These are phyloP conservation scores for Ceratocystis harringtonii DNA, from an alignment of 2,329 filamentous ascomycete genomes.

Conservation along the genomic window DNA sequence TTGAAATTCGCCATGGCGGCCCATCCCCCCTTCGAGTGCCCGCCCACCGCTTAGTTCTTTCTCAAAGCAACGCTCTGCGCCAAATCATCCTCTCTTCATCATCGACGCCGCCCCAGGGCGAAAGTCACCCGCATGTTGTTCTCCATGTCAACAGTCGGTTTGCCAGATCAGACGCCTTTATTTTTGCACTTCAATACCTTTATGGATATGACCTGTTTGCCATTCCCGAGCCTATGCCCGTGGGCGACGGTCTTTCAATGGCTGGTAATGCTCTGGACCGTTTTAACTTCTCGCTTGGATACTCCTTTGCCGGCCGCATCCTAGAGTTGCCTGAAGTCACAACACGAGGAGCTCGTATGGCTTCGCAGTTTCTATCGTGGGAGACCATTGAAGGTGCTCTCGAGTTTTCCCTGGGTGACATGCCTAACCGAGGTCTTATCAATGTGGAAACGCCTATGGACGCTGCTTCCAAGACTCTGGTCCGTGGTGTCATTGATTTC, in stretches of 20 bases:
- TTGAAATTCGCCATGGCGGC: conserved; percentile 30
- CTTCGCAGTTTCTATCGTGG: conserved; percentile 44
- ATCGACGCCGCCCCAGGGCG: conserved; percentile 20
- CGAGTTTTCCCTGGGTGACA: conserved; percentile 36
- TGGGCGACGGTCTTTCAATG: conserved; percentile 24
- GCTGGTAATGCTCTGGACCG: conserved; percentile 30
- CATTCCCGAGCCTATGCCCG: conserved; percentile 23
- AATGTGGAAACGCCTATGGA: conserved; percentile 31
- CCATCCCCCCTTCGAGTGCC: conserved; percentile 29
- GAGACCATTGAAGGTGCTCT: conserved; percentile 46
- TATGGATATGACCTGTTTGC: conserved; percentile 39
- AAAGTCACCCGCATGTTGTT: conserved; percentile 25
- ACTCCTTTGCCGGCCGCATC: conserved; percentile 46
- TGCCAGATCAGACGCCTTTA: conserved; percentile 41
- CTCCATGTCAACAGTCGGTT: conserved; percentile 38
- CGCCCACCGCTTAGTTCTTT: conserved; percentile 41
- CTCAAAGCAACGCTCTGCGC: conserved; percentile 32
- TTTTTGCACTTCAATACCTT: conserved; percentile 40
- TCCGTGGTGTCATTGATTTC: conserved; percentile 43
- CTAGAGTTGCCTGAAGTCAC: conserved; percentile 41
- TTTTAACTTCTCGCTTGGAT: conserved; percentile 45
- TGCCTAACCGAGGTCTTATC: conserved; percentile 16
- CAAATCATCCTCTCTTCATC: conserved; percentile 23
- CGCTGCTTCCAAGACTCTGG: conserved; percentile 37
- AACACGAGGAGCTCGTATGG: conserved; percentile 44